A percentile compares a stretch with the other conserved stretches of the same genome.
These are phyloP conservation scores for Pythium angustatum DNA, from an alignment of 352 stramenopile genomes.

Conservation along the genomic window DNA sequence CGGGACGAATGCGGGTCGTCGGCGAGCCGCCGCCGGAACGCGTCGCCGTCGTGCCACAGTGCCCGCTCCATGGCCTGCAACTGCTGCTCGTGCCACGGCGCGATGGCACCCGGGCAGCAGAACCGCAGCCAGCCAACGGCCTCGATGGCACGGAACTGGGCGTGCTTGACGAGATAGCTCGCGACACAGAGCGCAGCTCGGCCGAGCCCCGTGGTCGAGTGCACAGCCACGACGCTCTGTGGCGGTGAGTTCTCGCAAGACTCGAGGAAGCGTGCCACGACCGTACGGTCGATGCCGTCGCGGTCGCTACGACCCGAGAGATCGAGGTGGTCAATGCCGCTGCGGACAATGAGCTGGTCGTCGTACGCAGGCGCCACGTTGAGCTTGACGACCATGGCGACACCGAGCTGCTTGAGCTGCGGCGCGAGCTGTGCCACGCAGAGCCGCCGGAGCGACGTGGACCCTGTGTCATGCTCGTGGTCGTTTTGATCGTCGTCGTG, in stretches of 20 bases:
- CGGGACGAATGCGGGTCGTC: too few relatives aligned
- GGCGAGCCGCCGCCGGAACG: constrained; percentile 29
- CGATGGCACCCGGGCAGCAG: constrained; percentile 88
- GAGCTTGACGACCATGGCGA: constrained; percentile 91
- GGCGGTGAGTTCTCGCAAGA: constrained; percentile 73
- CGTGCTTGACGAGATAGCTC: constrained; percentile 99
- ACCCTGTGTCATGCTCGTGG: too few relatives aligned
- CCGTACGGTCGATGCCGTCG: constrained; percentile 40
- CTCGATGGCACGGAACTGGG: constrained; percentile 92
- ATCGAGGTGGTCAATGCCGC: constrained; percentile 90
- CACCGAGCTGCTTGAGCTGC: constrained; percentile 53
- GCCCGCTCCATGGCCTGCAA: constrained; percentile 84
- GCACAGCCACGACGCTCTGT: constrained; percentile 56
- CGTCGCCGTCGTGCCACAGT: constrained; percentile 69
- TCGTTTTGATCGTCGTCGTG: too few relatives aligned
- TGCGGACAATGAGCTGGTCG: constrained; percentile 70
- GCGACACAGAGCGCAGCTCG: constrained; percentile 95
- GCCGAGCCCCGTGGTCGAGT: constrained; percentile 87
- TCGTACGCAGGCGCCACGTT: constrained; percentile 93
- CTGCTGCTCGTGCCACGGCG: constrained; percentile 86
- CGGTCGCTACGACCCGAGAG: constrained; percentile 72
- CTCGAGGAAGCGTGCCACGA: constrained; percentile 87
- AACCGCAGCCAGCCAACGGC: constrained; percentile 96
- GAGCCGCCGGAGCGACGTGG: background rate
- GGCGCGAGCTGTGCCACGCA: constrained; percentile 19